Evolutionary conservation across 306 rosid species (phyloP).

Genomic region (Alnus rubra): DNA sequence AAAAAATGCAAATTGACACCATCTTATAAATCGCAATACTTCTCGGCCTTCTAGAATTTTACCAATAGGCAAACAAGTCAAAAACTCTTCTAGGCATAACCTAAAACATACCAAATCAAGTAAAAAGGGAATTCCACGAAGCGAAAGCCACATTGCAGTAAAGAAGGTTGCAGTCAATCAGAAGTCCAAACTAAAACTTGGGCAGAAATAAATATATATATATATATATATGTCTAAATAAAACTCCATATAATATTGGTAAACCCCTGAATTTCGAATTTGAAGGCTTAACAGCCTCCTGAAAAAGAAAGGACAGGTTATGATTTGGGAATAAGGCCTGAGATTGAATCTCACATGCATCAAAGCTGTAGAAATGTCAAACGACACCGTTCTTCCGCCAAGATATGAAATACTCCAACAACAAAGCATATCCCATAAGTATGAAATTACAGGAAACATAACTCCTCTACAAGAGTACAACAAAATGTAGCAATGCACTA

Average conservation of each 20-base stretch:
- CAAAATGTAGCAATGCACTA: slow-evolving; percentile 21
- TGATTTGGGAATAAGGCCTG: neutral
- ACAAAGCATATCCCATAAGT: neutral
- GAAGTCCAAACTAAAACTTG: neutral
- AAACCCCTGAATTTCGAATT: neutral
- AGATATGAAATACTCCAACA: neutral
- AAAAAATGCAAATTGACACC: too few relatives aligned
- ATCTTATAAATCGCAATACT: too few relatives aligned
- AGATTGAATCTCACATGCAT: neutral
- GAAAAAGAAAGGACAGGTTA: neutral
- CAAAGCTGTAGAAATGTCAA: neutral
- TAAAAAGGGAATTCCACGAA: too few relatives aligned
- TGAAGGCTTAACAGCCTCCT: neutral
- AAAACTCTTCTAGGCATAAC: too few relatives aligned
- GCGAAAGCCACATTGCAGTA: too few relatives aligned
- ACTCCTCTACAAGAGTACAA: slow-evolving; percentile 22
- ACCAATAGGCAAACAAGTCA: too few relatives aligned
- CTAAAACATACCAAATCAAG: too few relatives aligned
- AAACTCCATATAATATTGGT: neutral
- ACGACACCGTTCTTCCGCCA: neutral
- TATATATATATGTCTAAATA: too few relatives aligned
- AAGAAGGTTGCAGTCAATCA: neutral
- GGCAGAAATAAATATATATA: neutral
- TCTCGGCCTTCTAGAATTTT: too few relatives aligned
- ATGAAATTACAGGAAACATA: slow-evolving; percentile 10